Evolutionary conservation across 805 yeast genomes (phyloP).

Genomic region (Barnettozyma sp.): DNA sequence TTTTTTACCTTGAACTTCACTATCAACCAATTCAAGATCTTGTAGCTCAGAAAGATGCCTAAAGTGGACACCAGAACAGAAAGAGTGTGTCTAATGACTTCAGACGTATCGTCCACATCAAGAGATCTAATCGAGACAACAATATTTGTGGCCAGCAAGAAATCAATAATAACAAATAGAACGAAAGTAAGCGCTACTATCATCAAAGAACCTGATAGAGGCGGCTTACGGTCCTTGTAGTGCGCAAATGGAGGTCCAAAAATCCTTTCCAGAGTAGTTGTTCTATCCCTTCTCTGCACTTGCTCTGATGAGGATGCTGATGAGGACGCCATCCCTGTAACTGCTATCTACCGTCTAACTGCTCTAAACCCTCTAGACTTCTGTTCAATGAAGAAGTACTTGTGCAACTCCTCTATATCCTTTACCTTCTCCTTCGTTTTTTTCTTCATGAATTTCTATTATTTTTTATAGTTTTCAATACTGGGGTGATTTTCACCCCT

Average conservation of each 20-base stretch:
- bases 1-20: constrained; percentile 17
- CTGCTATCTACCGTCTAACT: too few relatives aligned
- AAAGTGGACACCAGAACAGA: constrained; percentile 13
- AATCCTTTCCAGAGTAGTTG: constrained; percentile 12
- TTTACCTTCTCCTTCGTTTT: too few relatives aligned
- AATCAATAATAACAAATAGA: constrained; percentile 24
- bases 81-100: constrained; percentile 16
- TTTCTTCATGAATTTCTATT: too few relatives aligned
- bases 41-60: constrained; percentile 19
- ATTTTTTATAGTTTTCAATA: too few relatives aligned
- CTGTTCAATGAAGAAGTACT: too few relatives aligned
- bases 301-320: background rate
- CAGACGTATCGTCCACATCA: constrained; percentile 17
- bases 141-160: constrained; percentile 30
- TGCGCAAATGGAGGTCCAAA: constrained; percentile 25
- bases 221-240: constrained; percentile 16
- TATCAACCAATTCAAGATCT: constrained; percentile 18
- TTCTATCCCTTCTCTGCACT: background rate
- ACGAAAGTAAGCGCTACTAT: constrained; percentile 24
- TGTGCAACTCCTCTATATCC: too few relatives aligned
- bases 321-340: too few relatives aligned
- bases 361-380: too few relatives aligned
- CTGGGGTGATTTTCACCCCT: too few relatives aligned
- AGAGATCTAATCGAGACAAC: constrained; percentile 31
- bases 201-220: constrained; percentile 21